Evolutionary conservation across 1,284 basidiomycete genomes (phyloP).

Genomic region (Microbotryum intermedium): DNA sequence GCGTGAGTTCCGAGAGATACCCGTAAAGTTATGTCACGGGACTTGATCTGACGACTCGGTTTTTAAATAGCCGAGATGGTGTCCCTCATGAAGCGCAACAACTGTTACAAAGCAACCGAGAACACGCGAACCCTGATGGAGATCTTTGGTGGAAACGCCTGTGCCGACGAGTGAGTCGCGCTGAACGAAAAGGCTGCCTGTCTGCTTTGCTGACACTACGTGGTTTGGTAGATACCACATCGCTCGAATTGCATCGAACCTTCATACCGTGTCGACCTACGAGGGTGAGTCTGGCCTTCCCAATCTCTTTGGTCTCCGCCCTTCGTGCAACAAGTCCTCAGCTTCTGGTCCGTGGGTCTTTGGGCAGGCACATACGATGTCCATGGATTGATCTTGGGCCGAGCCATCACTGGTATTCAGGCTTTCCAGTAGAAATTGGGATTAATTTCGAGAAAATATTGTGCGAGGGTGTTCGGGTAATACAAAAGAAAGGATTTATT

Average conservation of each 20-base stretch:
- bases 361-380: conserved; percentile 22
- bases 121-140: conserved; percentile 73
- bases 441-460: neutral
- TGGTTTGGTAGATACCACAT: conserved; percentile 61
- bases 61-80: conserved; percentile 66
- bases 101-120: conserved; percentile 76
- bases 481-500: neutral
- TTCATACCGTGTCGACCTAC: conserved; percentile 68
- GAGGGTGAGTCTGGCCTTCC: conserved; percentile 5
- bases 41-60: neutral
- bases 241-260: conserved; percentile 78
- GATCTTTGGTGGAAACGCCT: conserved; percentile 83
- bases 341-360: conserved; percentile 16
- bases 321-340: conserved; percentile 3
- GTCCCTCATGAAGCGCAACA: conserved; percentile 89
- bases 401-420: conserved; percentile 74
- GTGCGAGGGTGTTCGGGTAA: neutral
- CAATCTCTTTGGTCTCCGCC: neutral
- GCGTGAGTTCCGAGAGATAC: conserved; percentile 34
- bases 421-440: conserved; percentile 49
- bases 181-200: conserved; percentile 1
- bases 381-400: conserved; percentile 70
- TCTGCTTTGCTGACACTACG: neutral
- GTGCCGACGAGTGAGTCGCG: conserved; percentile 66
- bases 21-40: neutral